Conservation (phyloP, 768 basidiomycete genomes). For the Boletus speciosus region DNA sequence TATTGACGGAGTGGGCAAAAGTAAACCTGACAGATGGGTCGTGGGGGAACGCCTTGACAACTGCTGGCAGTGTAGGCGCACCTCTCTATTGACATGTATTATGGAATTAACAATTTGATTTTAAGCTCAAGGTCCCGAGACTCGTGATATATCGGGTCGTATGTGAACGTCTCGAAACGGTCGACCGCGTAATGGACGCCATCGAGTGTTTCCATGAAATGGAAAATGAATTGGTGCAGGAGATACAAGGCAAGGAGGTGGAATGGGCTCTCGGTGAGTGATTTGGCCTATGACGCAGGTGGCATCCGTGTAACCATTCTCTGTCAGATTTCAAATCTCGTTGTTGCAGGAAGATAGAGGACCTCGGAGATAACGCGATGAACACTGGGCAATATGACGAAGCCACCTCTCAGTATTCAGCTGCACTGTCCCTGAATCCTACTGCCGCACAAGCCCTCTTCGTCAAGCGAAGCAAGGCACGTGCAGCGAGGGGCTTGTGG, state of each 20-base stretch:
- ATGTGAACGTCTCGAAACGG: background rate
- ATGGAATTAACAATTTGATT: background rate
- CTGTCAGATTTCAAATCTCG: background rate
- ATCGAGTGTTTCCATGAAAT: constrained; percentile 4
- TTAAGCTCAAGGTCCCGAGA: background rate
- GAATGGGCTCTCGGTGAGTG: background rate
- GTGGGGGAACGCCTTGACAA: background rate
- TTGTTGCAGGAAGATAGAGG: background rate
- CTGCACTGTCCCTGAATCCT: background rate
- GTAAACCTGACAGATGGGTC: background rate
- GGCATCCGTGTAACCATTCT: background rate
- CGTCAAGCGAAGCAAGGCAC: background rate
- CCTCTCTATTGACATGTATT: background rate
- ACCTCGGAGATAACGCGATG: background rate
- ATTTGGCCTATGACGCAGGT: background rate
- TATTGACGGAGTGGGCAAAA: background rate
- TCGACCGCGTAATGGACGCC: background rate
- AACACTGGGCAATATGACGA: background rate
- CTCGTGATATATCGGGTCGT: background rate
- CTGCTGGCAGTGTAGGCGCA: background rate
- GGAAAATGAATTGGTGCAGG: background rate
- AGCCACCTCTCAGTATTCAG: background rate
- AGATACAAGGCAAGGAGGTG: no score
- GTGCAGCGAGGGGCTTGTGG: background rate
- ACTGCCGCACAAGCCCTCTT: background rate